Evolutionary conservation across 441 rosid genomes (phyloP), one percentile per base, ranked within the genome.

Genomic region (Erodium trifolium): DNA sequence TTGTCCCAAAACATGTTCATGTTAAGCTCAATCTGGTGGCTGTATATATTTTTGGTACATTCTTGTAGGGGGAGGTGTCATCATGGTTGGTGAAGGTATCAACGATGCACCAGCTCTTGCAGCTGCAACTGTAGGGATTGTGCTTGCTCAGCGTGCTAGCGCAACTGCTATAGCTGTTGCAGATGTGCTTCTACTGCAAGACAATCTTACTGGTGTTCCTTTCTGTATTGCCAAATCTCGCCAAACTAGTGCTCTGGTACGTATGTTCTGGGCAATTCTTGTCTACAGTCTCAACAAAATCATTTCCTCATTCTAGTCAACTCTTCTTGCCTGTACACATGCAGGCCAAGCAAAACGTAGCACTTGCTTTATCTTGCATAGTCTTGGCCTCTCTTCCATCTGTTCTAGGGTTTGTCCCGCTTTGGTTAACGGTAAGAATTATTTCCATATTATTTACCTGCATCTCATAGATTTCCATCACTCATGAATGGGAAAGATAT

Each of bases 51-150:
- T 8, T 37, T 37, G 41, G 41, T 6, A 89, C 82, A 77, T 80
- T 70, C 18, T 72, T 37, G 31, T 87, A 94, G 99, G 96, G 14
- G 96, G 97, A 59, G 99, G 97, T 72, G 79, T 91, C 65, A 85
- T 88, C 68, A 91, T 89, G 97, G 97, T 91, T 0, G 95, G 96
- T 67, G 96, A 93, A 88, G 99, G 99, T 13, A 91, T 93, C 63
- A 93, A 93, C 67, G 96, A 93, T 78, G 99, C 86, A 5, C 97
- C 99, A 34, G 96, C 99, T 41, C 89, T 93, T 51, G 99, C 97
- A 64, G 96, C 96, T 72, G 93, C 97, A 67, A 88, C 96, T 0
- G 88, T 89, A 5, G 96, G 99, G n/a, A 89, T 94, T 31, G 97
- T 91, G 29, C 97, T 93, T 71, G 96, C 96, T 68, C 96, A 89